Percentiles rank a stretch among this genome's conserved stretches.
Evolutionary conservation across 1,284 basidiomycete species (phyloP).

Genomic region (Taiwanofungus camphoratus): DNA sequence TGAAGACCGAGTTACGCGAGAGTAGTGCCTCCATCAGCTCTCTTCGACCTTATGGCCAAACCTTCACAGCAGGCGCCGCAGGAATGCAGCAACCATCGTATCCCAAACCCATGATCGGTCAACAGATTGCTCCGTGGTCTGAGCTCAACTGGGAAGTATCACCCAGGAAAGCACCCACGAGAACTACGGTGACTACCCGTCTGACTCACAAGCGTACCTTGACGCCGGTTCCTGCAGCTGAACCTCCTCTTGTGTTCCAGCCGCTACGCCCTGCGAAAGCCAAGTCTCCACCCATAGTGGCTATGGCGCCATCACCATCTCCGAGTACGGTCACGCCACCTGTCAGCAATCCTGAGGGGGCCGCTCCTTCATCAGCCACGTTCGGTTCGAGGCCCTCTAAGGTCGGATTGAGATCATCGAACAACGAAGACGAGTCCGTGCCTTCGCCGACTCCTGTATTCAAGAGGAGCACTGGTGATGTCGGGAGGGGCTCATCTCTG

Average conservation of each 20-base stretch:
- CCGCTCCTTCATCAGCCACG: constrained; percentile 28
- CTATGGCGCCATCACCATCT: constrained; percentile 14
- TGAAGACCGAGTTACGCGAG: constrained; percentile 25
- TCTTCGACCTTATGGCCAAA: constrained; percentile 53
- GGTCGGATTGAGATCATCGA: constrained; percentile 19
- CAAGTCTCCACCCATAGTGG: constrained; percentile 16
- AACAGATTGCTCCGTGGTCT: constrained; percentile 62
- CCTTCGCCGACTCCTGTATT: constrained; percentile 42
- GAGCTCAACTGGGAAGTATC: constrained; percentile 42
- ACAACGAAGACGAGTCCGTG: constrained; percentile 24
- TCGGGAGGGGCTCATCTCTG: constrained; percentile 23
- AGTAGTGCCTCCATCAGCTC: constrained; percentile 49
- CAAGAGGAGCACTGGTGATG: constrained; percentile 30
- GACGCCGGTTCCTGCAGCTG: constrained; percentile 45
- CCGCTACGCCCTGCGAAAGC: constrained; percentile 46
- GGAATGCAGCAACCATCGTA: constrained; percentile 10
- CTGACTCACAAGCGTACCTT: constrained; percentile 46
- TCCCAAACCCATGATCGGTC: constrained; percentile 35
- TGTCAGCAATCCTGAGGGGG: constrained; percentile 1
- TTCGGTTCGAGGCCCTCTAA: constrained; percentile 42
- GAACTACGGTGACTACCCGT: constrained; percentile 21
- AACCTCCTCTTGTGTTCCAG: constrained; percentile 50
- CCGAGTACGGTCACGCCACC: constrained; percentile 10
- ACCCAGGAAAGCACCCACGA: constrained; percentile 32
- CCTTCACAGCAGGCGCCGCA: constrained; percentile 26